These are phyloP conservation scores for Clarireedia sp. DNA, from an alignment of 2,329 filamentous ascomycete species.

Conservation along the genomic window DNA sequence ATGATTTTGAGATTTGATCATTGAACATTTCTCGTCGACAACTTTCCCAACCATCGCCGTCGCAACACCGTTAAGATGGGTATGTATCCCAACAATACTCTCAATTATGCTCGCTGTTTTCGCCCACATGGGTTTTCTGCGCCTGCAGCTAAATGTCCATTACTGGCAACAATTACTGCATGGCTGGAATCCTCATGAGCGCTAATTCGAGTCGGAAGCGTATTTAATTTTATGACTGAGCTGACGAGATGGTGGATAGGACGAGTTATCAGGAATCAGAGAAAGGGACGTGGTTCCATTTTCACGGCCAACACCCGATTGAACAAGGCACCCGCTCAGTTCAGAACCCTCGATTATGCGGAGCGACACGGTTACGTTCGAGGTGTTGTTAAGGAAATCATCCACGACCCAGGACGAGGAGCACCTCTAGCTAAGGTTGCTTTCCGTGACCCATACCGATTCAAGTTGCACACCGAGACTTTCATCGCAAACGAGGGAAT, in stretches of 20 bases:
- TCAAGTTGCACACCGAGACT: constrained; percentile 96
- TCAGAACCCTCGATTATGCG: constrained; percentile 92
- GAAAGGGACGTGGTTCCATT: constrained; percentile 70
- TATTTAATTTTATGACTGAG: background rate
- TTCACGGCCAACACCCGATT: constrained; percentile 76
- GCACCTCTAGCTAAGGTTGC: constrained; percentile 93
- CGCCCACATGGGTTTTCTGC: too few relatives aligned
- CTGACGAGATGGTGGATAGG: constrained; percentile 15
- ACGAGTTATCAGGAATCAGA: constrained; percentile 68
- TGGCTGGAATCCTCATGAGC: too few relatives aligned
- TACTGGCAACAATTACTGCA: too few relatives aligned
- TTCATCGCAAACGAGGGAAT: constrained; percentile 99
- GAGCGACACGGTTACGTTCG: constrained; percentile 97
- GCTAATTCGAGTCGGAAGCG: too few relatives aligned
- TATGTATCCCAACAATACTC: too few relatives aligned
- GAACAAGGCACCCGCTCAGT: constrained; percentile 92
- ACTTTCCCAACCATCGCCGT: constrained; percentile 2
- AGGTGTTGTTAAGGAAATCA: constrained; percentile 86
- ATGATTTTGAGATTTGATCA: background rate
- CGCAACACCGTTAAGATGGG: constrained; percentile 8
- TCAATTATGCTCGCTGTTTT: too few relatives aligned
- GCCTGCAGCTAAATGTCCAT: too few relatives aligned
- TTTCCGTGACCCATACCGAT: constrained; percentile 98
- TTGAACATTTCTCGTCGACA: constrained; percentile 3
- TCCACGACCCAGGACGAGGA: constrained; percentile 95